Base-by-base conservation (phyloP, 148 eudicot genomes). In the Camellia sinensis region DNA sequence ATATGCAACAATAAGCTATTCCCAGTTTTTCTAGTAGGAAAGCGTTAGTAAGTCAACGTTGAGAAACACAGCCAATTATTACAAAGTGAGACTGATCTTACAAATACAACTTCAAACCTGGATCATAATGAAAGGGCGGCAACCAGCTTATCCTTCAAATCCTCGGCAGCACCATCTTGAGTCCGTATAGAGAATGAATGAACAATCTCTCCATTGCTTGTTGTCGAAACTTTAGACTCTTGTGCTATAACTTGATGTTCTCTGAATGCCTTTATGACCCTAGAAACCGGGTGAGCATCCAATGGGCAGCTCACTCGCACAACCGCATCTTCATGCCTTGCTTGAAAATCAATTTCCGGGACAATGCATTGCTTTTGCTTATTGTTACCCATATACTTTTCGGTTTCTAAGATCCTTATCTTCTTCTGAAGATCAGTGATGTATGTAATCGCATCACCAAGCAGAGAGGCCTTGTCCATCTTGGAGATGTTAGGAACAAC, bases 231-330 rank as follows among this genome's bases (percentile, higher is more conserved):
- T 69, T 78, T 57, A 3, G 92, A 88, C 73, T 95, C 97, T 69
- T 87, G 91, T 0, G 89, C 85, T 41, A 71, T 75, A 61, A 90
- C 76, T 69, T 91, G 89, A 74, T 89, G 87, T 68, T 95, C 95
- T 81, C 87, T 88, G 48, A 95, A 81, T 10, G 92, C 85, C 68
- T 73, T 85, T 40, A 95, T 75, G 29, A 93, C 95, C 65, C 75
- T 80, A 9, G 90, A 86, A 73, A 95, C 94, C 0, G 98, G 98
- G 76, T 95, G 98, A 71, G 66, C 80, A 21, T 92, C 94, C 82
- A 95, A 76, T 2, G 95, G 91, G 54, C 91, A 94, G 74, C 94
- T 85, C 50, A 89, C 89, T 14, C 89, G 87, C 44, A 95, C 87
- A 80, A 95, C 89, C 1, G 92, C 90, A 79, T 89, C 94, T 59